Base-by-base conservation (phyloP, 305 asterid species). In the Solanum hybrid region DNA sequence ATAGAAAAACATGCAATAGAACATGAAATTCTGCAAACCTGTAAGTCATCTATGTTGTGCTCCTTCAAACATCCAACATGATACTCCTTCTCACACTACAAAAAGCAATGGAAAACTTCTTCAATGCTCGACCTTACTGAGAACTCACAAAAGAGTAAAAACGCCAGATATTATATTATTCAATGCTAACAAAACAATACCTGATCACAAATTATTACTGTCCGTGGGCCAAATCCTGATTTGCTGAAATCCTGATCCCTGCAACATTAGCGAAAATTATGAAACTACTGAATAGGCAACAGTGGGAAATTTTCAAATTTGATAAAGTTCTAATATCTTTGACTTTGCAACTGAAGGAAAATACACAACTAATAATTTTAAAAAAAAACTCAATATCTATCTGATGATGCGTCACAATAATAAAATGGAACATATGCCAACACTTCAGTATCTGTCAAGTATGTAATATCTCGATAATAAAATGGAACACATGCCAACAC, bases 201-300 rank as follows among this genome's bases (percentile, higher is more conserved):
- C 98, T 98, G 99, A 90, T 96, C 99, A 79, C 99, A 98, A 17
- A 96, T 93, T 80, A 98, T 96, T 87, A 96, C 98, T 75, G 99
- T 98, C 26, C 89, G 93, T 84, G 91, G 95, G 38, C 93, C 93
- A 89, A 98, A 96, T 51, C 88, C 96, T 32, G 92, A 90, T 88
- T 88, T 93, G 91, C 93, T 93, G 92, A 98, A 98, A 89, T 93
- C 95, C 91, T 93, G 94, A 56, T 92, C 91, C 94, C 99, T 96
- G 94, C 93, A 93, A 88, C 88, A 79, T 12, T 88, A 42, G 76
- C 22, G 10, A 46, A 35, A 3, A 5, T 87, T 17, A 78, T 12
- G 60, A 36, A 32, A 56, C 32, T 38, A 20, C 75, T 35, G 40
- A 85, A 73, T 24, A 38, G 42, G 71, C 85, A 87, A 87, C 76